A percentile compares a stretch with the other conserved stretches of the same genome.
These are phyloP conservation scores for Cladosporium oxysporum DNA, from an alignment of 2,329 filamentous ascomycete genomes.

Conservation along the genomic window DNA sequence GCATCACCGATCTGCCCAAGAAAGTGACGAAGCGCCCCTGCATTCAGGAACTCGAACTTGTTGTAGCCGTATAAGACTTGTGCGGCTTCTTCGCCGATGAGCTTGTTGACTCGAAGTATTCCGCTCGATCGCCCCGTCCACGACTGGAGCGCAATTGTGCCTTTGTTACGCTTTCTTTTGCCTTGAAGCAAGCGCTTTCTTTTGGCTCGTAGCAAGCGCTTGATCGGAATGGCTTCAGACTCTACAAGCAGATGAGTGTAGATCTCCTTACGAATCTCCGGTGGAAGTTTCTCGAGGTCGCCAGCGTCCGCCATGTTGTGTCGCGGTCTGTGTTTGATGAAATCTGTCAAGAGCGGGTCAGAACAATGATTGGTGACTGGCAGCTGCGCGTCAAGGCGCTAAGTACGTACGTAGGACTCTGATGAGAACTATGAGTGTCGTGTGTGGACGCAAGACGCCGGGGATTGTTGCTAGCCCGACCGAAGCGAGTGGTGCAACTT, in stretches of 20 bases:
- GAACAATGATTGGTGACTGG: not conserved
- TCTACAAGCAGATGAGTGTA: not conserved
- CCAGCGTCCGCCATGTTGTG: not conserved
- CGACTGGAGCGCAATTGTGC: not conserved
- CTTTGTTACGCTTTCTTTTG: not conserved
- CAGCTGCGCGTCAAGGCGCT: not conserved
- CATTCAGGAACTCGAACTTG: not conserved
- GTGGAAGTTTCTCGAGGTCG: not conserved
- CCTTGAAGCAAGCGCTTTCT: not conserved
- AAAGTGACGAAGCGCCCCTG: not conserved
- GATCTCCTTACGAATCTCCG: slow-evolving; percentile 6
- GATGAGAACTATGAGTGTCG: not conserved
- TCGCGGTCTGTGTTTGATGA: not conserved
- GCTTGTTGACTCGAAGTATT: not conserved
- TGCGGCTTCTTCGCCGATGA: not conserved
- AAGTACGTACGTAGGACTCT: not conserved
- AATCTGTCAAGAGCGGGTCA: not conserved
- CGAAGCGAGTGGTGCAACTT: not conserved
- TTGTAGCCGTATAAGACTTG: not conserved
- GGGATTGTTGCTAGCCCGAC: not conserved
- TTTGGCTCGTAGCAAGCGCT: not conserved
- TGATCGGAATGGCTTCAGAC: not conserved
- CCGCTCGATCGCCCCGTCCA: not conserved
- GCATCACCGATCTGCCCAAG: not conserved
- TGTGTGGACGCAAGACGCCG: not conserved